Evolutionary conservation across 2,329 filamentous ascomycete genomes (phyloP), one percentile per base, ranked within the genome.

Genomic region (Aspergillus unguis): DNA sequence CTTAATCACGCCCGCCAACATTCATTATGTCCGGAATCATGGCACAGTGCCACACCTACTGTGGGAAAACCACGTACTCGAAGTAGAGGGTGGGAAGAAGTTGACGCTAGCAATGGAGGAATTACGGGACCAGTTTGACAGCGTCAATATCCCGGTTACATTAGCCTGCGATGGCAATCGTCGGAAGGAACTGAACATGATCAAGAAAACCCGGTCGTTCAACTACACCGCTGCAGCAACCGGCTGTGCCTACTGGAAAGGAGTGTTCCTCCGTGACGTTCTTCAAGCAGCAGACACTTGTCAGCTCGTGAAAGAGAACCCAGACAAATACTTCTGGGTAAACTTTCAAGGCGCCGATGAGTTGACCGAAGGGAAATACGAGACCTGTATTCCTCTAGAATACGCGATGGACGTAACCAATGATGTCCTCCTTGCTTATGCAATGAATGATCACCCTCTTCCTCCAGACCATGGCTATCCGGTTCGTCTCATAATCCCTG

Each of bases 11-110:
- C 77, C 78, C 0, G 79, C 77, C 46, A 67, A 74, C 49, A 56
- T 81, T 1, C 77, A 80, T 59, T 81, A 80, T 53, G 77, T 81
- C 9, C 71, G 79, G 3, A 82, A 79, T 47, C 79, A 82, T 52
- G 78, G 77, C n/a, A 64, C 76, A 3, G 79, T 82, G 1, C 80
- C 79, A 0, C 68, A 74, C 6, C 52, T 80, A 0, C 58, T 79
- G 0, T 81, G 76, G 77, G 77, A 79, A 48, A 74, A 70, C 7
- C 78, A 81, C 60, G 65, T 68, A 10, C 60, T 82, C 3, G 73
- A 81, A 11, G 64, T 81, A 25, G 64, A 69, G 5, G 59, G 71
- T 23, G 71, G 72, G 8, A 38, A 31, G 26, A 47, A 31, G 3
- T 8, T 50, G 68, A 76, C 8, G 4, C 55, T 79, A 1, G 65